Base-by-base conservation (phyloP, 345 rosid species). In the Eucalyptus sp. region DNA sequence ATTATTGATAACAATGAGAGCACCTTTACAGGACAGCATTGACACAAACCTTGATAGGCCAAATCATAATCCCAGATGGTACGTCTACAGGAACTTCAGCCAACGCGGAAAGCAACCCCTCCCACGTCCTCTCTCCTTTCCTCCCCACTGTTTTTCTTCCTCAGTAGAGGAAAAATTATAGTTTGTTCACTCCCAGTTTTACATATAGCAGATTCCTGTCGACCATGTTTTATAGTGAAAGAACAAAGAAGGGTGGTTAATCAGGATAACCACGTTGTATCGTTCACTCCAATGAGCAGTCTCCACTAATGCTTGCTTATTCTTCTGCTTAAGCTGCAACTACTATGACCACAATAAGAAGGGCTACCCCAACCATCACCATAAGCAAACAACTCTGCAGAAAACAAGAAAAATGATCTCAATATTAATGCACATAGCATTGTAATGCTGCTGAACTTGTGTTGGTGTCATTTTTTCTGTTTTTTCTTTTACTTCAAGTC, bases 341-440 rank as follows among this genome's bases (percentile, higher is more conserved):
- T 80, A 96, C 96, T 91, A 96, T 90, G 83, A 96, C 90, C 90
- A 97, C 95, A 13, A 96, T 96, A 91, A 96, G 97, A 62, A 97
- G 94, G 90, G 93, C 94, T 13, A 96, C 93, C 87, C 97, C 97
- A 18, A 96, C 95, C 89, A 97, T 97, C 93, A 97, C 97, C 95
- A 96, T 88, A 68, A 97, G 96, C 95, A 97, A 93, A 90, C 99
- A 97, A 76, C 93, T 58, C 99, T 97, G 95, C 92, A 90, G 22
- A 37, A 50, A 52, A 86, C 24, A 86, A 86, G 44, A 79, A 14
- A 4, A 13, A 79, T 7, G 22, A 31, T 33, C 12, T 11, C 80
- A 48, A 31, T 31, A n/a, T 60, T 31, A n/a, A 27, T 29, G 56
- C 46, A 56, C n/a, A 60, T 68, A 62, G 58, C 58, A 27, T 44